These are phyloP conservation scores for Suhomyces coccinellae DNA, from an alignment of 1,139 yeast species.

Conservation along the genomic window DNA sequence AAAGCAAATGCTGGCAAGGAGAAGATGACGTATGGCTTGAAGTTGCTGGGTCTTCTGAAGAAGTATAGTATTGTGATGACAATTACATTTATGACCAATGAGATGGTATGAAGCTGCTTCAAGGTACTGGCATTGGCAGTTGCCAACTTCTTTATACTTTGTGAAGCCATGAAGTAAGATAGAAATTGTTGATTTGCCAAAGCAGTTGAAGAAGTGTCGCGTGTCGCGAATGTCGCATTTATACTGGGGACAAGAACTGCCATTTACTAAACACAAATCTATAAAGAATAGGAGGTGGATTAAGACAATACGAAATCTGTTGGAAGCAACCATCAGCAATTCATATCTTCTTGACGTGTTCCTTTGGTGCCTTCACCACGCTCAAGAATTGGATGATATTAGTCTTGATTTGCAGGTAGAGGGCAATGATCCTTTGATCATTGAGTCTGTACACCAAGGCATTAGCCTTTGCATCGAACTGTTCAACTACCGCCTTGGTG, in stretches of 20 bases:
- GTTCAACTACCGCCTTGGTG: slow-evolving; percentile 40
- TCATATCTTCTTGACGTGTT: slow-evolving; percentile 8
- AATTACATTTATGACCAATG: slow-evolving; percentile 45
- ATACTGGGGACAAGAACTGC: too few relatives aligned
- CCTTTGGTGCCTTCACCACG: slow-evolving; percentile 13
- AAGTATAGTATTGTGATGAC: slow-evolving; percentile 41
- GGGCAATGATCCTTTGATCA: slow-evolving; percentile 11
- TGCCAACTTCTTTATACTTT: slow-evolving; percentile 68
- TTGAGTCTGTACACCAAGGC: slow-evolving; percentile 26
- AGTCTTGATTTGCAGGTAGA: slow-evolving; percentile 13
- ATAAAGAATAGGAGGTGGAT: background rate
- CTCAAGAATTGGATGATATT: slow-evolving; percentile 10
- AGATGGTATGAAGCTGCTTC: slow-evolving; percentile 52
- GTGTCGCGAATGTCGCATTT: background rate
- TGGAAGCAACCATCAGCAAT: too few relatives aligned
- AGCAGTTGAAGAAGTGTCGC: slow-evolving; percentile 1
- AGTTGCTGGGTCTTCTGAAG: slow-evolving; percentile 54
- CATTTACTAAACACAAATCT: slow-evolving; percentile 1
- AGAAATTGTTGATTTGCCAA: background rate
- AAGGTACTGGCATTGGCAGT: slow-evolving; percentile 54
- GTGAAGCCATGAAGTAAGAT: slow-evolving; percentile 37
- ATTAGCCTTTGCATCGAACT: slow-evolving; percentile 38
- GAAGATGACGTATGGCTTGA: slow-evolving; percentile 53
- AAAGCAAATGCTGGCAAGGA: slow-evolving; percentile 58
- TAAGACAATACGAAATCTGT: too few relatives aligned